Evolutionary conservation across 805 yeast species (phyloP), one percentile per base, ranked within the genome.

Genomic region (Candida michaelii): DNA sequence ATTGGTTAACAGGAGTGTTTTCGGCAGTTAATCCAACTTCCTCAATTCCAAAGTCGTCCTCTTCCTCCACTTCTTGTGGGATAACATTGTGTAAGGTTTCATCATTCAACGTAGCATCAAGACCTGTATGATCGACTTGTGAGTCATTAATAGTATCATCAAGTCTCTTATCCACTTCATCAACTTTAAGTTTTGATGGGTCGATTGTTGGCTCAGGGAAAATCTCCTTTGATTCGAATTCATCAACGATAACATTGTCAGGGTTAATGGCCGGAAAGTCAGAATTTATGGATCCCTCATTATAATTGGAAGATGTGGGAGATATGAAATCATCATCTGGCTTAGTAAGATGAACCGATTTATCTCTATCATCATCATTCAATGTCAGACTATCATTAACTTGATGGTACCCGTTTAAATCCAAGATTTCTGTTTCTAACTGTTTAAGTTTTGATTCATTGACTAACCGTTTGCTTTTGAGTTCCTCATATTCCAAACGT

Each of bases 401-500:
- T 18, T 31, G 33, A 30, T 29, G 19, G 11, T 34, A 34, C 15
- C 37, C 29, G 12, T 34, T 34, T 29, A 34, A 34, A 19, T 23
- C 37, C 37, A 34, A 34, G 16, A 39, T 30, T 21, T 47, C 48
- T 8, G 21, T 2, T 31, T 36, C 44, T 15, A 42, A 19, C 17
- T 43, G 47, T 19, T 41, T 38, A 27, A 66, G 46, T 43, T 53
- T 50, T 38, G 54, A 43, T 43, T 65, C 70, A 39, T 63, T 59
- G 30, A 55, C 56, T 24, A 59, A 45, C 35, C 53, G 65, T 55
- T 47, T 52, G 46, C 40, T 45, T 42, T 60, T 62, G 48, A 69
- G 57, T 24, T 54, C 50, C 45, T 66, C 70, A 45, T 60, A 67
- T 41, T 67, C 71, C 23, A 60, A 49, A 27, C 68, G 64, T 45